Evolutionary conservation across 805 yeast genomes (phyloP).

Genomic region (Pichia manshurica): DNA sequence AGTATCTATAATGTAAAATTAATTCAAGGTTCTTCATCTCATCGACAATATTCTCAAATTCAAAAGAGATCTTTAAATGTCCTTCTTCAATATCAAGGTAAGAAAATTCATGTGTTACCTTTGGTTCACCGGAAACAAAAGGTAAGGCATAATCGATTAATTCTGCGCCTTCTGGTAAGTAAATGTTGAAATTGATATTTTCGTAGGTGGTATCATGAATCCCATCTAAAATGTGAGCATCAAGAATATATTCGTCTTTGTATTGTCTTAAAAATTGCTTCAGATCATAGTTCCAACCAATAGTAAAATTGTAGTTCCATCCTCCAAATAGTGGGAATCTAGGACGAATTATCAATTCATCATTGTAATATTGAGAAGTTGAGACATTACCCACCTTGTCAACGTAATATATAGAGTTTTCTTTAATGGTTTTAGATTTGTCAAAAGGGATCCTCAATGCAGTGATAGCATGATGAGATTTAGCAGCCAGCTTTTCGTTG

Average conservation of each 20-base stretch:
- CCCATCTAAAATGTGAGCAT: constrained; percentile 69
- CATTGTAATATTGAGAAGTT: constrained; percentile 47
- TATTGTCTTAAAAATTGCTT: constrained; percentile 44
- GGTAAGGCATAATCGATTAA: constrained; percentile 54
- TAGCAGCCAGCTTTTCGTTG: constrained; percentile 46
- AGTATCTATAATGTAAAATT: constrained; percentile 56
- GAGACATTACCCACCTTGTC: constrained; percentile 94
- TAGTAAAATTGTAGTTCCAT: constrained; percentile 91
- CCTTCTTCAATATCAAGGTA: constrained; percentile 74
- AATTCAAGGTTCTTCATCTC: constrained; percentile 54
- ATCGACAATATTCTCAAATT: constrained; percentile 59
- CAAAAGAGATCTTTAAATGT: constrained; percentile 64
- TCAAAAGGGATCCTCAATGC: constrained; percentile 55
- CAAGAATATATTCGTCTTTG: constrained; percentile 49
- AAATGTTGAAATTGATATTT: constrained; percentile 51
- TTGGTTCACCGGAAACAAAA: constrained; percentile 33
- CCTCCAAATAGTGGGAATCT: constrained; percentile 95
- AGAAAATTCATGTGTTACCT: constrained; percentile 34
- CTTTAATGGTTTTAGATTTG: constrained; percentile 39
- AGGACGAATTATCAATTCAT: constrained; percentile 61
- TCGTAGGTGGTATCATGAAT: constrained; percentile 65
- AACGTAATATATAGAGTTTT: constrained; percentile 56
- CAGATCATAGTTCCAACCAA: constrained; percentile 81
- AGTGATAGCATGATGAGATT: constrained; percentile 54
- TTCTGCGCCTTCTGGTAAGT: constrained; percentile 84